Conservation (phyloP, 1,284 basidiomycete genomes). For the Ceratobasidium sp. region DNA sequence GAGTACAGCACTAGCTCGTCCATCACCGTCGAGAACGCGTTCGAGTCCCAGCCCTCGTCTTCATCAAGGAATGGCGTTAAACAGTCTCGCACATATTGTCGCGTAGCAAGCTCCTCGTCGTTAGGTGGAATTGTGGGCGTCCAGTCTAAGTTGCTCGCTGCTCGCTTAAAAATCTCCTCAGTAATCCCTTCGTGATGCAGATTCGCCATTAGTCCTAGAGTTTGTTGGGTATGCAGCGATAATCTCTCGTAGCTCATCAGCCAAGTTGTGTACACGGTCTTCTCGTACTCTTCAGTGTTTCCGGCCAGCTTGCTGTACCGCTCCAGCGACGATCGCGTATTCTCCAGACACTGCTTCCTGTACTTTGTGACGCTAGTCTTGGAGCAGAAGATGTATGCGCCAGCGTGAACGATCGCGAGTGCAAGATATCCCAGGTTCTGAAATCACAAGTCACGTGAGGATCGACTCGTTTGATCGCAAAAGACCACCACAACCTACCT, state of each 20-base stretch:
- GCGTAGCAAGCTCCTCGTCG: neutral
- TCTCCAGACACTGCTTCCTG: neutral
- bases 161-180: neutral
- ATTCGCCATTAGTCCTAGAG: constrained; percentile 4
- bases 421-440: constrained; percentile 8
- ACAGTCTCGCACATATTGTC: neutral
- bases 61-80: neutral
- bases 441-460: too few species aligned
- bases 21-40: neutral
- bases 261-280: too few species aligned
- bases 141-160: neutral
- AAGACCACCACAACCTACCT: too few species aligned
- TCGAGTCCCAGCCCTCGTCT: neutral
- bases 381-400: constrained; percentile 5
- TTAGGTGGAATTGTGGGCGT: neutral
- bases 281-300: constrained; percentile 5
- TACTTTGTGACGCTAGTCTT: neutral
- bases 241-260: neutral
- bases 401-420: constrained; percentile 19
- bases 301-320: neutral
- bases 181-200: neutral
- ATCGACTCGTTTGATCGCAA: too few species aligned
- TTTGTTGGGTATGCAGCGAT: neutral
- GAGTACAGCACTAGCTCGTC: too few species aligned
- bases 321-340: too few species aligned